These are phyloP conservation scores for Trichopus zeylanicus DNA, from an alignment of 116 monocot genomes.

Conservation along the genomic window DNA sequence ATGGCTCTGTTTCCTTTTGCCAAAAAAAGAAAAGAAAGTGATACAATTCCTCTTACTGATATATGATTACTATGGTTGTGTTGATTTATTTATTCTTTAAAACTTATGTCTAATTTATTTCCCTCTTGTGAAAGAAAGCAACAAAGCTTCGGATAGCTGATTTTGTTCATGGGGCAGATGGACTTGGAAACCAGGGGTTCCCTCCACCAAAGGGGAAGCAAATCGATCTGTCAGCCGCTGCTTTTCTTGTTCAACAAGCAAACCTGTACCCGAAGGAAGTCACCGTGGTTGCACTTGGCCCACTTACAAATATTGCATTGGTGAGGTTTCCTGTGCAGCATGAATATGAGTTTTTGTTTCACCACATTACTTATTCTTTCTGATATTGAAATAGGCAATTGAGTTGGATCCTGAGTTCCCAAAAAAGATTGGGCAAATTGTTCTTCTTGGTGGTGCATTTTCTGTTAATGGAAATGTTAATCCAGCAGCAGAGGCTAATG, in stretches of 20 bases:
- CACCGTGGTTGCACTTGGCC: conserved; percentile 85
- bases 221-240: conserved; percentile 64
- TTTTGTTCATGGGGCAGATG: conserved; percentile 93
- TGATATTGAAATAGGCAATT: conserved; percentile 54
- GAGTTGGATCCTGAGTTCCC: conserved; percentile 79
- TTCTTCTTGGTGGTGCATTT: conserved; percentile 97
- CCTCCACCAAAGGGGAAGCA: conserved; percentile 61
- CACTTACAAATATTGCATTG: conserved; percentile 88
- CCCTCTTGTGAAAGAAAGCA: conserved; percentile 41
- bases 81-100: not conserved
- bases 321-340: conserved; percentile 27
- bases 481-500: conserved; percentile 96
- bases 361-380: not conserved
- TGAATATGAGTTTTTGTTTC: not conserved
- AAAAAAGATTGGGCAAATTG: conserved; percentile 80
- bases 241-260: conserved; percentile 77
- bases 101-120: not conserved
- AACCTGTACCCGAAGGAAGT: conserved; percentile 64
- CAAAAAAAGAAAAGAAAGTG: no score
- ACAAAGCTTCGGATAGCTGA: conserved; percentile 76
- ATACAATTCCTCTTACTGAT: no score
- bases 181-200: conserved; percentile 93
- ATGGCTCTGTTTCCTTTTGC: no score
- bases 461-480: conserved; percentile 97
- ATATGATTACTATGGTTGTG: no score